phyloP scores from a whole-genome alignment of 2,329 filamentous ascomycete genomes.

The Colletotrichum sojae region DNA sequence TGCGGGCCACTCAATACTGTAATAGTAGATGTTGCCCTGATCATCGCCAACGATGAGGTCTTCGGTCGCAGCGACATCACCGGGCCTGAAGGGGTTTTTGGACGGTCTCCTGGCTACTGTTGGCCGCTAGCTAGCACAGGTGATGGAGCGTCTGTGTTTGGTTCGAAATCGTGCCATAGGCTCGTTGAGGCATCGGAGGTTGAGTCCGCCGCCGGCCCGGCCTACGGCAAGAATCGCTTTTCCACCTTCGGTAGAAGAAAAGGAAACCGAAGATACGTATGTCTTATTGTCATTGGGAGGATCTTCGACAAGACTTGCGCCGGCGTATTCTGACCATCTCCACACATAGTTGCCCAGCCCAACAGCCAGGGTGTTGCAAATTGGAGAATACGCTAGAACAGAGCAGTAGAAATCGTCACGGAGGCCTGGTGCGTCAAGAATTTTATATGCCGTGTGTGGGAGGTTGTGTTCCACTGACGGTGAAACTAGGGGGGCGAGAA shows the following conservation, averaged over 20 bases:
- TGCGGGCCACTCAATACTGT: slow-evolving; percentile 87
- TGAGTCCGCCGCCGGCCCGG: slow-evolving; percentile 81
- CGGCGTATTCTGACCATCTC: slow-evolving; percentile 85
- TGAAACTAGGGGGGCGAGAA: neutral
- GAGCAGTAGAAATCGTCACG: slow-evolving; percentile 98
- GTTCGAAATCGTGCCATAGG: slow-evolving; percentile 80
- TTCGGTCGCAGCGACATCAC: slow-evolving; percentile 75
- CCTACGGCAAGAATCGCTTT: slow-evolving; percentile 89
- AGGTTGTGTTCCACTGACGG: slow-evolving; percentile 53
- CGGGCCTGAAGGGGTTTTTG: slow-evolving; percentile 61
- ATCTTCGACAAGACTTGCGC: slow-evolving; percentile 71
- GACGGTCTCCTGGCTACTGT: slow-evolving; percentile 67
- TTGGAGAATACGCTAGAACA: slow-evolving; percentile 85
- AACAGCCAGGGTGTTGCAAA: slow-evolving; percentile 83
- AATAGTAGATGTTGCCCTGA: slow-evolving; percentile 86
- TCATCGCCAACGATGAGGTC: slow-evolving; percentile 92
- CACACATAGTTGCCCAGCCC: slow-evolving; percentile 86
- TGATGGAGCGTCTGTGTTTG: slow-evolving; percentile 79
- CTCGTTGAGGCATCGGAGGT: slow-evolving; percentile 82
- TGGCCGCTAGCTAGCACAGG: slow-evolving; percentile 87
- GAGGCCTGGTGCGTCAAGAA: slow-evolving; percentile 90
- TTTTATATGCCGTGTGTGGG: slow-evolving; percentile 82
- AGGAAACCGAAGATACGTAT: slow-evolving; percentile 88
- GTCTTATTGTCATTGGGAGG: slow-evolving; percentile 47
- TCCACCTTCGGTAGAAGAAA: slow-evolving; percentile 83